Conservation (phyloP, 2,329 filamentous ascomycete genomes). For the Rhynchosporium graminicola region DNA sequence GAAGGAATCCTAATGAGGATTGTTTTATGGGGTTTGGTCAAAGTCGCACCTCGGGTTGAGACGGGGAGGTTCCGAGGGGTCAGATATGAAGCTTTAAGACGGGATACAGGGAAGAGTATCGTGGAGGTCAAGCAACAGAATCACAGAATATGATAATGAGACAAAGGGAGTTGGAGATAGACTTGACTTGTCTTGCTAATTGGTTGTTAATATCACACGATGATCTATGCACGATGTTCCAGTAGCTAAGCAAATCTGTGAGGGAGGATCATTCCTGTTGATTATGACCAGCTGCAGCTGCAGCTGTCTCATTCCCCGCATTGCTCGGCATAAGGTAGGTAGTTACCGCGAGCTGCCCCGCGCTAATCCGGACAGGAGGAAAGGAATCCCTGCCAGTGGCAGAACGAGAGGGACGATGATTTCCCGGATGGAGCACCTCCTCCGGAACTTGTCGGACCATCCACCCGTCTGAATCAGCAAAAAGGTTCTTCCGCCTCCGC, state of each 20-base stretch:
- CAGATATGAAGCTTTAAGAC: constrained; percentile 16
- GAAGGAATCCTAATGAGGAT: constrained; percentile 25
- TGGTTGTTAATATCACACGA: constrained; percentile 22
- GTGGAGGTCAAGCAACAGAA: constrained; percentile 2
- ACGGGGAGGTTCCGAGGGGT: constrained; percentile 27
- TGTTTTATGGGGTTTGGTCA: constrained; percentile 17
- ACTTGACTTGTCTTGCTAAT: constrained; percentile 25
- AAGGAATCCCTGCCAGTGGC: neutral
- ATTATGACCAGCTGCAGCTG: neutral
- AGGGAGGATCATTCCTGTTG: neutral
- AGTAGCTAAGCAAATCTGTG: constrained; percentile 3
- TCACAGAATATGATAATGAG: neutral
- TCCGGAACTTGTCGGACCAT: constrained; percentile 25
- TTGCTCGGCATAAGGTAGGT: constrained; percentile 26
- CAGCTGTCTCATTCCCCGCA: constrained; percentile 23
- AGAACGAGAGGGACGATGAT: constrained; percentile 23
- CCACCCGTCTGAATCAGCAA: neutral
- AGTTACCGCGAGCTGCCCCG: constrained; percentile 23
- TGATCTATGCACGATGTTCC: constrained; percentile 5
- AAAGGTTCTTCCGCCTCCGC: constrained; percentile 19
- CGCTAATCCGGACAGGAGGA: constrained; percentile 25
- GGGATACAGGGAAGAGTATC: constrained; percentile 9
- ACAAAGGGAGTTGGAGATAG: constrained; percentile 19
- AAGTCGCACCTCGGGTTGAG: constrained; percentile 37
- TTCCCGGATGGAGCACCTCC: constrained; percentile 26